phyloP scores from a whole-genome alignment of 768 basidiomycete genomes.

The Agaricus blazei region DNA sequence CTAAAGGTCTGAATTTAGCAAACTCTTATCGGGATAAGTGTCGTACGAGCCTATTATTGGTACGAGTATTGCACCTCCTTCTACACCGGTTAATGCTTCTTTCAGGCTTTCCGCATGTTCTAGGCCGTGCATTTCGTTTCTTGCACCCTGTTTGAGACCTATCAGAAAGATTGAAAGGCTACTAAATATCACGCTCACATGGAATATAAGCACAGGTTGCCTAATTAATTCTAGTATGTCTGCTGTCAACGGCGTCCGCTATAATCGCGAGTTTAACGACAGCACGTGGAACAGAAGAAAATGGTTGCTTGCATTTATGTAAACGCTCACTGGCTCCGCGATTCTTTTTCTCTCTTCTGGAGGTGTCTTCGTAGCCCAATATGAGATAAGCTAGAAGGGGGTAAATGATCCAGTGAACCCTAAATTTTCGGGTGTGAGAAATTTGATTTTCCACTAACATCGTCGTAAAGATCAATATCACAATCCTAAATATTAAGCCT shows the following conservation, averaged over 20 bases:
- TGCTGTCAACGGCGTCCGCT: slow-evolving; percentile 53
- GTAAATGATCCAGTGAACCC: slow-evolving; percentile 1
- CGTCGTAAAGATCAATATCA: slow-evolving; percentile 56
- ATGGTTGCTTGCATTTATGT: slow-evolving; percentile 49
- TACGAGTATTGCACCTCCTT: slow-evolving; percentile 46
- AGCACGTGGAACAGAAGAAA: not conserved
- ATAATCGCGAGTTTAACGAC: not conserved
- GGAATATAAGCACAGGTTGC: slow-evolving; percentile 65
- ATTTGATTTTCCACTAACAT: slow-evolving; percentile 36
- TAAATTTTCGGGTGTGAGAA: not conserved
- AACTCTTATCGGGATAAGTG: not conserved
- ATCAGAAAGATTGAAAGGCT: not conserved
- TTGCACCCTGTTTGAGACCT: slow-evolving; percentile 45
- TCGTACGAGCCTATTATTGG: slow-evolving; percentile 50
- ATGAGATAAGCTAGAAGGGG: slow-evolving; percentile 49
- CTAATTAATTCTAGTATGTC: slow-evolving; percentile 47
- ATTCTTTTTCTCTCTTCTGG: slow-evolving; percentile 48
- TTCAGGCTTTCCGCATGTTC: slow-evolving; percentile 53
- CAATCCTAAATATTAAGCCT: slow-evolving; percentile 32
- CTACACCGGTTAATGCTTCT: slow-evolving; percentile 43
- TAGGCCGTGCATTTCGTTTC: slow-evolving; percentile 46
- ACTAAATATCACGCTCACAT: slow-evolving; percentile 35
- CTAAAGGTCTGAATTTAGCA: slow-evolving; percentile 22
- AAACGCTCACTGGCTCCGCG: slow-evolving; percentile 48
- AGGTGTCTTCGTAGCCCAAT: slow-evolving; percentile 54